Evolutionary conservation across 139 green algal genomes (phyloP).

Genomic region (Micractinium sp.): DNA sequence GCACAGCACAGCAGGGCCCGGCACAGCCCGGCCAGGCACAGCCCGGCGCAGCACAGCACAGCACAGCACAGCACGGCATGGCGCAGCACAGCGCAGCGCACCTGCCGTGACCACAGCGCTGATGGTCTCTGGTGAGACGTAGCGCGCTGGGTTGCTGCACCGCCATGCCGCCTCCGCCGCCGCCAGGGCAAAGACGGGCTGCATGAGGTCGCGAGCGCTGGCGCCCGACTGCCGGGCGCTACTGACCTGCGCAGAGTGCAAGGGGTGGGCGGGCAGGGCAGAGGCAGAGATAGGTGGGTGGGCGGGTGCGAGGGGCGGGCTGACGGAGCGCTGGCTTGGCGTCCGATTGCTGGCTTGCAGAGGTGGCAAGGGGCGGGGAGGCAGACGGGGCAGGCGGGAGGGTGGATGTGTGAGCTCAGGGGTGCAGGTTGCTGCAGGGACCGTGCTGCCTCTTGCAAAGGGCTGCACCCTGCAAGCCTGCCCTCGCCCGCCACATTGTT

Average conservation of each 20-base stretch:
- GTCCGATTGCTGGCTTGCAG: no score
- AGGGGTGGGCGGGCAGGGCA: background rate
- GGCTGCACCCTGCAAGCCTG: no score
- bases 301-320: background rate
- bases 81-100: background rate
- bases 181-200: conserved; percentile 34
- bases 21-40: no score
- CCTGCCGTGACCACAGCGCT: background rate
- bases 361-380: no score
- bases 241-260: background rate
- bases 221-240: background rate
- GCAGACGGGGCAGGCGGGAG: no score
- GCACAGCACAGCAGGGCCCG: background rate
- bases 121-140: conserved; percentile 20
- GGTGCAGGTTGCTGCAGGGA: no score
- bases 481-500: no score
- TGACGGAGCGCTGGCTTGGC: no score
- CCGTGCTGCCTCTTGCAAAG: no score
- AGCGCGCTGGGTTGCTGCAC: conserved; percentile 1
- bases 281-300: background rate
- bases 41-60: no score
- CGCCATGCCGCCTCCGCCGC: conserved; percentile 35
- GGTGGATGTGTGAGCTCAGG: no score
- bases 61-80: background rate
- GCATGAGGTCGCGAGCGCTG: conserved; percentile 38